Evolutionary conservation across 2,329 filamentous ascomycete species (phyloP).

Genomic region (Aspergillus vadensis): DNA sequence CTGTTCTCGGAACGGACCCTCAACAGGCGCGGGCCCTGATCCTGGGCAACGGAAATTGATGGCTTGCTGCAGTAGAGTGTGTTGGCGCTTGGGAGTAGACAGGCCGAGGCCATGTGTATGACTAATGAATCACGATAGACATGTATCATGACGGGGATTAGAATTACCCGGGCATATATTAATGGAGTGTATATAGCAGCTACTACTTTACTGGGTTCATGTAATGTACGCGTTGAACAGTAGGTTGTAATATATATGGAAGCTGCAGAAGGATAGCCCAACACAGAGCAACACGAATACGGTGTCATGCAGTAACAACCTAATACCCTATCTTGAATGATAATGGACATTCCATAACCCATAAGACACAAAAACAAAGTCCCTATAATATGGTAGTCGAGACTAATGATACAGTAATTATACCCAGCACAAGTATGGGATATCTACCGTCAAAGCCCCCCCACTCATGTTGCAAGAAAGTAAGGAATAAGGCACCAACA

Average conservation of each 20-base stretch:
- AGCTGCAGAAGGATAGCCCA: too few species aligned
- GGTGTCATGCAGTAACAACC: too few species aligned
- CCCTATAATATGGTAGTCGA: too few species aligned
- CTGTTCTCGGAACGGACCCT: constrained; percentile 59
- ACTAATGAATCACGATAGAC: constrained; percentile 44
- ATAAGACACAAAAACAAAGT: too few species aligned
- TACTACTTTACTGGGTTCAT: background rate
- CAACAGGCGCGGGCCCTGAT: constrained; percentile 56
- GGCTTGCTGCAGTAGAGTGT: constrained; percentile 9
- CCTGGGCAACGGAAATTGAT: constrained; percentile 26
- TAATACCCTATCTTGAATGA: too few species aligned
- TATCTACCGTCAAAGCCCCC: background rate
- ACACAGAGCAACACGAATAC: too few species aligned
- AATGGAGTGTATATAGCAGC: background rate
- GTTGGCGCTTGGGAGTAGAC: background rate
- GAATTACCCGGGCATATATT: background rate
- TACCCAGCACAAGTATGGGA: background rate
- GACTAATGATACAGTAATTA: background rate
- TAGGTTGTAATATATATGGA: background rate
- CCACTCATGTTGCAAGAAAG: background rate
- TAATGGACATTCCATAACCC: too few species aligned
- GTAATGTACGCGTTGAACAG: background rate
- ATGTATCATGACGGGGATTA: constrained; percentile 29
- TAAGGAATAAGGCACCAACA: too few species aligned
- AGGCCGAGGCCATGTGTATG: constrained; percentile 28